Percentiles rank a stretch among this genome's conserved stretches.
Conservation (phyloP, 768 basidiomycete genomes). For the Phanerochaete carnosa region DNA sequence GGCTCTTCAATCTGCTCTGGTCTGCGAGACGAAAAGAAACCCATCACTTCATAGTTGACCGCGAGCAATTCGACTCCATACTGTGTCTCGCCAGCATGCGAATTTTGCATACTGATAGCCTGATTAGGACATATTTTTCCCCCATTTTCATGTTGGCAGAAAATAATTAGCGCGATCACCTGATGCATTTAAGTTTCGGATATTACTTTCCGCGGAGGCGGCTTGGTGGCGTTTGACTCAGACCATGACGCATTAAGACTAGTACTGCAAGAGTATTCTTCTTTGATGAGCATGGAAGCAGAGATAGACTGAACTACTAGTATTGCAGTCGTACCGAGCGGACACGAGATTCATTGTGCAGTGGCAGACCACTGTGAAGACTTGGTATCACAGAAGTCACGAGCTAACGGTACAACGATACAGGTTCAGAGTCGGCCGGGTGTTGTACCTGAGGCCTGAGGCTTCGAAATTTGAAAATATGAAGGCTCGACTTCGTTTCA, state of each 20-base stretch:
- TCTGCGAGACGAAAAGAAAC: constrained; percentile 38
- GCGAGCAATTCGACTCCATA: not conserved
- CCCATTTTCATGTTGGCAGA: not conserved
- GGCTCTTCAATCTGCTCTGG: constrained; percentile 30
- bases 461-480: no score
- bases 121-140: not conserved
- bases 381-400: no score
- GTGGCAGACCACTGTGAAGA: no score
- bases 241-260: not conserved
- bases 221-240: not conserved
- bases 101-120: not conserved
- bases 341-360: no score
- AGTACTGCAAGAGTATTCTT: no score
- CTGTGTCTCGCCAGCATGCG: not conserved
- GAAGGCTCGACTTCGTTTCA: no score
- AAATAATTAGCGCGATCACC: not conserved
- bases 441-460: no score
- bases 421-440: no score
- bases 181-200: not conserved
- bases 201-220: not conserved
- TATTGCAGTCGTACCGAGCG: no score
- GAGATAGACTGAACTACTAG: no score
- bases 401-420: no score
- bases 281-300: no score
- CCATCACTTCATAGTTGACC: constrained; percentile 33